Evolutionary conservation across 179 eudicot genomes (phyloP).

Genomic region (Corrigiola litoralis): DNA sequence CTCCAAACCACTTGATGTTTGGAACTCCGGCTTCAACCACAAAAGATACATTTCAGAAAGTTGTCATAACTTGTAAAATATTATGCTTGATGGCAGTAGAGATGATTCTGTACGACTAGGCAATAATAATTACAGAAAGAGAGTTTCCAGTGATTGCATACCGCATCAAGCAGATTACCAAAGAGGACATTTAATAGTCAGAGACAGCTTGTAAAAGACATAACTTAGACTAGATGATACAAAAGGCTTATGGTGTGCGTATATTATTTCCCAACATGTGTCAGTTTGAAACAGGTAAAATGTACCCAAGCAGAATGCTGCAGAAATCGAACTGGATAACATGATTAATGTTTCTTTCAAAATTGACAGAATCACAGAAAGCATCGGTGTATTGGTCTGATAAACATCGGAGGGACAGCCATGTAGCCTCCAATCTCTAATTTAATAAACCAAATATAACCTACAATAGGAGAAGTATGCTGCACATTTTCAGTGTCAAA

Average conservation of each 20-base stretch:
- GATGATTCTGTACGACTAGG: background rate
- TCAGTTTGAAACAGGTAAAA: too few relatives aligned
- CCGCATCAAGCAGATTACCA: background rate
- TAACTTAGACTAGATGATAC: background rate
- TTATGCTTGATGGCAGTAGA: background rate
- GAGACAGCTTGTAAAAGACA: background rate
- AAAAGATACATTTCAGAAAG: background rate
- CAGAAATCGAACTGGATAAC: too few relatives aligned
- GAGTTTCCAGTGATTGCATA: background rate
- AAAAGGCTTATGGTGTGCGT: background rate
- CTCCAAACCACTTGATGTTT: constrained; percentile 87
- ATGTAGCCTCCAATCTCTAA: too few relatives aligned
- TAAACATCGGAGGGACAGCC: too few relatives aligned
- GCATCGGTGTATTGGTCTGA: too few relatives aligned
- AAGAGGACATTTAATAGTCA: background rate
- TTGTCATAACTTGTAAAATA: background rate
- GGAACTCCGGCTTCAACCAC: constrained; percentile 72
- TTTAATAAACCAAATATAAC: background rate
- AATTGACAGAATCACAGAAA: too few relatives aligned
- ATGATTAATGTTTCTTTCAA: too few relatives aligned
- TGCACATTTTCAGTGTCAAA: background rate
- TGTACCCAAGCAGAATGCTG: too few relatives aligned
- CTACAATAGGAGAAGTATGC: background rate
- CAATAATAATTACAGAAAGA: background rate
- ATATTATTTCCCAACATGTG: background rate